A percentile compares a stretch with the other conserved stretches of the same genome.
phyloP scores from a whole-genome alignment of 768 basidiomycete genomes.

The Serendipita sp. region DNA sequence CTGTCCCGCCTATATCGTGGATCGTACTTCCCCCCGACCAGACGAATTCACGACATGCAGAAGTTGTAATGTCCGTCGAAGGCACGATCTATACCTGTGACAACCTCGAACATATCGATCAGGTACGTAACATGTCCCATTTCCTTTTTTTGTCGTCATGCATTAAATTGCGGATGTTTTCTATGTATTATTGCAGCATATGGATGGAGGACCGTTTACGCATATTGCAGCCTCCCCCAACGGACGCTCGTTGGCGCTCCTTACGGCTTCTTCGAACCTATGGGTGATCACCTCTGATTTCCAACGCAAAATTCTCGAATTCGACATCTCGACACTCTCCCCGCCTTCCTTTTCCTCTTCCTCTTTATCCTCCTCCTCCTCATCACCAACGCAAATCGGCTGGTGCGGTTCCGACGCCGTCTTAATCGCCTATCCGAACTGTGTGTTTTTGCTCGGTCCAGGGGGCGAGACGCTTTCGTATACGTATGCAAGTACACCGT shows the following conservation, averaged over 20 bases:
- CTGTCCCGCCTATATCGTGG: conserved; percentile 61
- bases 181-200: conserved; percentile 27
- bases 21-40: conserved; percentile 78
- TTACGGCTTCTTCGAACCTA: conserved; percentile 54
- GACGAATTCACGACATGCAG: conserved; percentile 77
- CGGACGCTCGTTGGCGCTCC: conserved; percentile 76
- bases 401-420: conserved; percentile 98
- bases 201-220: conserved; percentile 77
- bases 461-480: conserved; percentile 75
- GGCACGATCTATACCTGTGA: conserved; percentile 72
- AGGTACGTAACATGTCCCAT: conserved; percentile 17
- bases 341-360: conserved; percentile 30
- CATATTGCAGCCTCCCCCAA: conserved; percentile 84
- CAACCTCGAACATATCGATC: conserved; percentile 77
- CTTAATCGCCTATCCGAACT: conserved; percentile 62
- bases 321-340: conserved; percentile 40
- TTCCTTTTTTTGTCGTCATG: not conserved
- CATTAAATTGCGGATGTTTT: not conserved
- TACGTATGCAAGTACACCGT: conserved; percentile 17
- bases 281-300: conserved; percentile 97
- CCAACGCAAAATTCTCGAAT: conserved; percentile 74
- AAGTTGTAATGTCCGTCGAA: conserved; percentile 72
- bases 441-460: conserved; percentile 80
- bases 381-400: conserved; percentile 52
- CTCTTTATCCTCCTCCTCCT: conserved; percentile 27